Evolutionary conservation across 2,329 filamentous ascomycete genomes (phyloP), one percentile per base, ranked within the genome.

Genomic region (Huntiella decipiens): DNA sequence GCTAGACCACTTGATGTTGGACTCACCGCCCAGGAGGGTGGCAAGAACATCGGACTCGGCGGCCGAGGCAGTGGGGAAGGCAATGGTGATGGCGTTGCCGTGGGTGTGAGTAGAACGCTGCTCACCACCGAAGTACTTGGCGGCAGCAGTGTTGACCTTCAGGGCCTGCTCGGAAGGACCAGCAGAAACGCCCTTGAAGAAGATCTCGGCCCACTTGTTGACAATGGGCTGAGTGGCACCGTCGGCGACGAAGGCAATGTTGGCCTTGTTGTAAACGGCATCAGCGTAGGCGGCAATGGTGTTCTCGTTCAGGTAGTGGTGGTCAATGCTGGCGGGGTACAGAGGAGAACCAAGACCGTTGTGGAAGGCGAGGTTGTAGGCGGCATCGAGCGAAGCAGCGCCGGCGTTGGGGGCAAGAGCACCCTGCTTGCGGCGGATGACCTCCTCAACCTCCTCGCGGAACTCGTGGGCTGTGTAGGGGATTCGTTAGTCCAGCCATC

Each of bases 61-160:
- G 71, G 94, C 93, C 71, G 83, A 85, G 56, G 76, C 77, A 52
- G 71, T 70, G 55, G 52, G 85, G 80, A 98, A 96, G 52, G 77
- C 91, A 59, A 98, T 76, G 54, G 94, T 82, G 55, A 94, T 62
- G 38, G 86, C 73, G 66, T 93, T 95, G 54, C 83, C 81, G 53
- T 70, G 68, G 50, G 69, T 70, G 63, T 85, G 82, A 52, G 82
- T 71, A 54, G 82, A 82, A 56, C 91, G 84, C 69, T 93, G 84
- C 71, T 98, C 86, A 59, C 91, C 92, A 62, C 91, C 91, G 59
- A 77, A 82, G 77, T 96, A 98, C 66, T 87, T 91, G 60, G 77
- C 74, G 52, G 81, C 69, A 54, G 74, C 64, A 51, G 68, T 66
- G 60, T 75, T 71, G 52, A 81, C 65, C 41, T 56, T 54, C 38